These are phyloP conservation scores for Trichoderma sp. DNA, from an alignment of 2,329 filamentous ascomycete species.

Conservation along the genomic window DNA sequence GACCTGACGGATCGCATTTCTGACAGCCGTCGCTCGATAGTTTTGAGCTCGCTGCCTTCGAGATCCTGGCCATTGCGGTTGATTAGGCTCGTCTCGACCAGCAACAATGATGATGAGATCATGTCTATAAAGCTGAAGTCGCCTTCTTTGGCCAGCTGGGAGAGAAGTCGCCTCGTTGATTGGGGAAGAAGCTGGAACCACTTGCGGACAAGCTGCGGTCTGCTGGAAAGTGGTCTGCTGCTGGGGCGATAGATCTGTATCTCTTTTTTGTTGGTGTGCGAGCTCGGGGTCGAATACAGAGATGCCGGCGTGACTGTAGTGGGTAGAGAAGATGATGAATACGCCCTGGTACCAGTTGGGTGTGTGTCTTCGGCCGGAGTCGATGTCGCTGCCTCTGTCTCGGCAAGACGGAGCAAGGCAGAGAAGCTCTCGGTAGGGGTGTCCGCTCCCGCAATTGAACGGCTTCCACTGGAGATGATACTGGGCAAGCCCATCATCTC, in stretches of 20 bases:
- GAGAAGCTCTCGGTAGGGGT: neutral
- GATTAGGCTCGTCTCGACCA: neutral
- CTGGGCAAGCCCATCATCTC: neutral
- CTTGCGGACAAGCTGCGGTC: neutral
- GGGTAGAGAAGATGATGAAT: neutral
- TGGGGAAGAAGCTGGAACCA: conserved; percentile 4
- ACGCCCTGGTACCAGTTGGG: too few species aligned
- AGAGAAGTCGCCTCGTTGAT: neutral
- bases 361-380: neutral
- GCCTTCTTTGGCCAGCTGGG: conserved; percentile 7
- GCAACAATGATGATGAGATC: conserved; percentile 5
- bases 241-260: conserved; percentile 3
- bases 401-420: neutral
- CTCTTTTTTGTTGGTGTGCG: neutral
- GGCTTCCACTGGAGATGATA: neutral
- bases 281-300: neutral
- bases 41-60: neutral
- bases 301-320: neutral
- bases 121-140: conserved; percentile 7
- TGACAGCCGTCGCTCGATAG: neutral
- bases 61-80: neutral
- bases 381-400: neutral
- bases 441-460: neutral
- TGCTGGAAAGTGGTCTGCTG: neutral
- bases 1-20: neutral